Evolutionary conservation across 345 rosid genomes (phyloP).

Genomic region (Gossypioides kirkii): DNA sequence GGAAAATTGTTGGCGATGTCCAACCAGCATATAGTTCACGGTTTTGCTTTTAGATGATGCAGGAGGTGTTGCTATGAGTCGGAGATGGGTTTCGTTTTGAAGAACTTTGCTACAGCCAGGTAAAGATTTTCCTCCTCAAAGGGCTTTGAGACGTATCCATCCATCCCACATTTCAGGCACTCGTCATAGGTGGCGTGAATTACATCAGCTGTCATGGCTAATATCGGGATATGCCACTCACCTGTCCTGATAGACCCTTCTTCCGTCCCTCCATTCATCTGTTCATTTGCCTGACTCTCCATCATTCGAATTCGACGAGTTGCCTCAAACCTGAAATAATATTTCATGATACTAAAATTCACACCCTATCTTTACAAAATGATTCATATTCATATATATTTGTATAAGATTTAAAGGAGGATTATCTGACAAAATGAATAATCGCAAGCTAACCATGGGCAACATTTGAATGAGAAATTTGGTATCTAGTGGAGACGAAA

Average conservation of each 20-base stretch:
- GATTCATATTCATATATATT: neutral
- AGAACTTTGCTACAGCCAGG: conserved; percentile 80
- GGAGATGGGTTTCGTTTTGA: conserved; percentile 43
- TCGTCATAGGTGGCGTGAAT: conserved; percentile 85
- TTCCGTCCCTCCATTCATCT: conserved; percentile 25
- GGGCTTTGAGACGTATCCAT: conserved; percentile 92
- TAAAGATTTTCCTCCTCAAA: conserved; percentile 93
- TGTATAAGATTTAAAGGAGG: neutral
- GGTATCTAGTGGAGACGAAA: too few relatives aligned
- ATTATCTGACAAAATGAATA: neutral
- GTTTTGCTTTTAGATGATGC: conserved; percentile 1
- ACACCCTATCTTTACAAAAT: neutral
- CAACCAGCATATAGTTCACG: conserved; percentile 1
- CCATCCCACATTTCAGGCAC: conserved; percentile 91
- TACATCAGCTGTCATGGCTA: conserved; percentile 98
- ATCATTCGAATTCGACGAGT: conserved; percentile 69
- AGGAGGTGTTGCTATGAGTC: conserved; percentile 16
- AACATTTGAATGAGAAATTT: too few relatives aligned
- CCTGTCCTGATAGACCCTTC: conserved; percentile 18
- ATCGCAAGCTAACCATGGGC: neutral
- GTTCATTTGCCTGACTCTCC: conserved; percentile 66
- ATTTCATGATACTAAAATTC: neutral
- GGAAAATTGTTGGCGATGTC: conserved; percentile 33
- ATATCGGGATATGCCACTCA: conserved; percentile 72
- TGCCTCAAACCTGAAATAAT: conserved; percentile 70